These are phyloP conservation scores for Candida broadrunensis DNA, from an alignment of 805 yeast species.

Conservation along the genomic window DNA sequence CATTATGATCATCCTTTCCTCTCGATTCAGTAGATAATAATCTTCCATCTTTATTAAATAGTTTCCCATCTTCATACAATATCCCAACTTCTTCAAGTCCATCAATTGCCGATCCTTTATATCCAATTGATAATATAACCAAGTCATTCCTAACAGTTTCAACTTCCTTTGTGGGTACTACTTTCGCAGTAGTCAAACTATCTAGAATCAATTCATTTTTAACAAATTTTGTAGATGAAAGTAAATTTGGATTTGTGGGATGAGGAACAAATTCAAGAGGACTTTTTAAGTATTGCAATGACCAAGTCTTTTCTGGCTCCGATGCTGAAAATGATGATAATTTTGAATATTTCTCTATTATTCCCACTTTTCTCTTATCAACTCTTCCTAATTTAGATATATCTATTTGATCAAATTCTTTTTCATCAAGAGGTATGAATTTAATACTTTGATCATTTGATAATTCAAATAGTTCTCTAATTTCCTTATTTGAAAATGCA, in stretches of 20 bases:
- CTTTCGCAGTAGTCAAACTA: conserved; percentile 27
- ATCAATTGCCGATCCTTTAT: conserved; percentile 60
- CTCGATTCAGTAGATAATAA: conserved; percentile 14
- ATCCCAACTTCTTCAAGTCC: conserved; percentile 49
- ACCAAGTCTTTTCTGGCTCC: conserved; percentile 46
- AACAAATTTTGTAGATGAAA: conserved; percentile 48
- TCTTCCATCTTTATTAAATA: conserved; percentile 35
- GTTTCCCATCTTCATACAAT: conserved; percentile 24
- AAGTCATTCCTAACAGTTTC: conserved; percentile 51
- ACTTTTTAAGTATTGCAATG: conserved; percentile 62
- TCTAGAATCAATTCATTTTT: conserved; percentile 44
- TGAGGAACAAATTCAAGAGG: conserved; percentile 55
- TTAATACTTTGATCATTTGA: conserved; percentile 45
- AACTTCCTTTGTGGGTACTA: conserved; percentile 35
- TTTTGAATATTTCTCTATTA: conserved; percentile 50
- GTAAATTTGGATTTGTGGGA: conserved; percentile 28
- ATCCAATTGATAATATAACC: conserved; percentile 81
- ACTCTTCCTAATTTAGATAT: conserved; percentile 43
- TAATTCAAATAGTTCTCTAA: conserved; percentile 76
- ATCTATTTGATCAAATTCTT: conserved; percentile 23
- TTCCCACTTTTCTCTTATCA: conserved; percentile 61
- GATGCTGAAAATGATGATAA: not conserved
- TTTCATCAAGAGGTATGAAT: conserved; percentile 36
- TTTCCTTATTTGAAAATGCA: conserved; percentile 89
- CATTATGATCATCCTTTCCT: conserved; percentile 13